A percentile compares a stretch with the other conserved stretches of the same genome.
Conservation (phyloP, 805 yeast genomes). For the Pichia manshurica region DNA sequence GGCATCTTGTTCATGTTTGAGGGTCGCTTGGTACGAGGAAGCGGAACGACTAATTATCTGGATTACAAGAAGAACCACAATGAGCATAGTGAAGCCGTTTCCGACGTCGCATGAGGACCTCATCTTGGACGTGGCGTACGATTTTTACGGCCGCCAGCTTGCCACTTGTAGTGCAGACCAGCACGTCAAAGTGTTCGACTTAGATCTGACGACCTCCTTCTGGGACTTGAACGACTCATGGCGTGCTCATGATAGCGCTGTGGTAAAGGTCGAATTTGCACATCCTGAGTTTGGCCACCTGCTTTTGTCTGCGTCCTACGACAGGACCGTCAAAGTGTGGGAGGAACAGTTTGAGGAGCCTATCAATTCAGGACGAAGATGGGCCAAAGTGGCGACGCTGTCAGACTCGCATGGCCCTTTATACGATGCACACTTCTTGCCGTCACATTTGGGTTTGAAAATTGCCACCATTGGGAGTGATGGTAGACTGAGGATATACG, state of each 20-base stretch:
- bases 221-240: constrained; percentile 88
- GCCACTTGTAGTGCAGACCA: constrained; percentile 97
- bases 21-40: too few species aligned
- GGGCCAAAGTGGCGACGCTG: constrained; percentile 69
- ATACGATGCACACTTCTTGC: constrained; percentile 86
- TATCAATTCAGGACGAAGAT: constrained; percentile 73
- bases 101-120: constrained; percentile 90
- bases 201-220: constrained; percentile 55
- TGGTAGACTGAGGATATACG: constrained; percentile 79
- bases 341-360: constrained; percentile 81
- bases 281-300: constrained; percentile 90
- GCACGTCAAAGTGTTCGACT: constrained; percentile 82
- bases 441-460: constrained; percentile 73
- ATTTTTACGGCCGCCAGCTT: constrained; percentile 84
- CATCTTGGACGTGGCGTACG: constrained; percentile 84
- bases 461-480: constrained; percentile 87
- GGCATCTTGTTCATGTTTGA: too few species aligned
- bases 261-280: constrained; percentile 85
- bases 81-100: constrained; percentile 57
- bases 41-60: too few species aligned
- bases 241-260: constrained; percentile 91
- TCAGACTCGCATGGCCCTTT: constrained; percentile 87
- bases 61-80: too few species aligned
- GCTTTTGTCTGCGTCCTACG: constrained; percentile 84
- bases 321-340: constrained; percentile 84